Conservation (phyloP, 208 protist species). For the Sergeia podlipaevii region DNA sequence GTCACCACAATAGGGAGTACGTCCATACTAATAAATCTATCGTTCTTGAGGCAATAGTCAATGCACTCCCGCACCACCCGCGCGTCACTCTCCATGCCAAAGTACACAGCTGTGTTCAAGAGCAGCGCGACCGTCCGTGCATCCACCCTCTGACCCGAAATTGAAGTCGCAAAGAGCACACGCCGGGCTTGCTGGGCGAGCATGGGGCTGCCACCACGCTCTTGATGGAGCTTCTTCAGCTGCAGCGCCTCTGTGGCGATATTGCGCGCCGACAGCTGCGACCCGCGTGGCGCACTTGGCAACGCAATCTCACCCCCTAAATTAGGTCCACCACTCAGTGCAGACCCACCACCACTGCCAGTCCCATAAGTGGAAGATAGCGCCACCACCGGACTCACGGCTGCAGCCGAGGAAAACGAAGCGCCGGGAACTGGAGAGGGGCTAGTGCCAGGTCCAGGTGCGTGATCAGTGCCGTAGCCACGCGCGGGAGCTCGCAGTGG, state of each 20-base stretch:
- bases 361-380: not conserved
- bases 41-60: slow-evolving; percentile 88
- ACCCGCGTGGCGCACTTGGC: slow-evolving; percentile 59
- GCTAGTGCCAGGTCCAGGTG: slow-evolving; percentile 8
- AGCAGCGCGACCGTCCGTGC: slow-evolving; percentile 81
- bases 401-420: not conserved
- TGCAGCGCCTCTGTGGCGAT: slow-evolving; percentile 87
- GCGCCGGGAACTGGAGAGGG: slow-evolving; percentile 4
- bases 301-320: slow-evolving; percentile 65
- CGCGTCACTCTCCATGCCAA: slow-evolving; percentile 91
- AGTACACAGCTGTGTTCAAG: slow-evolving; percentile 91
- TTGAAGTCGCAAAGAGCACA: slow-evolving; percentile 88
- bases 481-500: too few relatives aligned
- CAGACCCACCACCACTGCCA: not conserved
- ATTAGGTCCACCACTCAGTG: slow-evolving; percentile 22
- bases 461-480: too few relatives aligned
- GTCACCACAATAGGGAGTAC: slow-evolving; percentile 86
- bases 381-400: not conserved
- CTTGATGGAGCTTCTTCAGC: slow-evolving; percentile 91
- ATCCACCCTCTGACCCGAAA: slow-evolving; percentile 80
- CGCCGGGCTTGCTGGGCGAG: slow-evolving; percentile 88
- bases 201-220: slow-evolving; percentile 88
- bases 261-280: slow-evolving; percentile 80
- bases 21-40: slow-evolving; percentile 85
- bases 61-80: slow-evolving; percentile 89